phyloP scores from a whole-genome alignment of 179 eudicot genomes.

The Drosera spatulata region DNA sequence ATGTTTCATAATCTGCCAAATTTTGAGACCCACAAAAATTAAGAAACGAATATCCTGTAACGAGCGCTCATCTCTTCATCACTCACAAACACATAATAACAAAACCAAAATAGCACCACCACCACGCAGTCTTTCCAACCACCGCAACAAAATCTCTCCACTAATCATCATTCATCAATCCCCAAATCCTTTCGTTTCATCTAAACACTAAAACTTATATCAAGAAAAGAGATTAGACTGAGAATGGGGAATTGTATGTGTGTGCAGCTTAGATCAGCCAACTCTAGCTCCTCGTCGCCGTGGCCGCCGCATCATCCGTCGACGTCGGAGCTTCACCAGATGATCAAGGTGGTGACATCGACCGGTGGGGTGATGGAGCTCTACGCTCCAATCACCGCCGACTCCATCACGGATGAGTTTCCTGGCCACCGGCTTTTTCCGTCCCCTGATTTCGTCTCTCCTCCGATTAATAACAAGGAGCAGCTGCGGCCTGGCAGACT shows the following conservation, averaged over 20 bases:
- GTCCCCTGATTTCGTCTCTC: constrained; percentile 61
- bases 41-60: no score
- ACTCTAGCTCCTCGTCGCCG: background rate
- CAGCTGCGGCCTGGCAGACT: constrained; percentile 47
- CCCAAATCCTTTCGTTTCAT: no score
- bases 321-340: constrained; percentile 15
- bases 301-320: constrained; percentile 6
- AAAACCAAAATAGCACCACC: no score
- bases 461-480: constrained; percentile 50
- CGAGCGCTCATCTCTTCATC: no score
- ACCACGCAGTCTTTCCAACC: no score
- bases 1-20: no score
- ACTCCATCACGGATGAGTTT: constrained; percentile 53
- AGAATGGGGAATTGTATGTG: constrained; percentile 65
- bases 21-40: no score
- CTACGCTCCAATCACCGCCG: constrained; percentile 33
- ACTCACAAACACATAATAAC: no score
- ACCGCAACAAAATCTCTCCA: no score
- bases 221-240: background rate
- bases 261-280: constrained; percentile 8
- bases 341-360: constrained; percentile 43
- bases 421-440: constrained; percentile 63
- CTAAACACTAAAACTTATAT: no score
- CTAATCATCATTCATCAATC: no score
- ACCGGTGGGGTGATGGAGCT: constrained; percentile 70